Conservation (phyloP, 192 early-diverging fungal genomes). For the Helicostylum pulchrum region DNA sequence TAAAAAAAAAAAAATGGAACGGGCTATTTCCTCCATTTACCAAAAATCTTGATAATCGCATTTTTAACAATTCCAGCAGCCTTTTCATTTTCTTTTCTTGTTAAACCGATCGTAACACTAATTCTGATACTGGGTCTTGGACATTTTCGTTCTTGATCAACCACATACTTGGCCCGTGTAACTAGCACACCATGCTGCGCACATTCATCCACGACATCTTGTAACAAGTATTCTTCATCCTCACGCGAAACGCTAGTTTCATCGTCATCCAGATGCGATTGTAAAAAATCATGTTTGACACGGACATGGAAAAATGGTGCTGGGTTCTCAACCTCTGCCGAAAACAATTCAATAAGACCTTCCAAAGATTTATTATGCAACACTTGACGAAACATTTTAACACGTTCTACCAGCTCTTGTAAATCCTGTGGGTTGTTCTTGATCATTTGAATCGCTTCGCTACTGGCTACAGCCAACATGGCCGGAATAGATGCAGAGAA, state of each 20-base stretch:
- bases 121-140: constrained; percentile 84
- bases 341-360: constrained; percentile 16
- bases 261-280: constrained; percentile 8
- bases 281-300: constrained; percentile 44
- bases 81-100: constrained; percentile 83
- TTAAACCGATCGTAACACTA: constrained; percentile 68
- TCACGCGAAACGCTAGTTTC: constrained; percentile 42
- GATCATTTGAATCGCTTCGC: constrained; percentile 75
- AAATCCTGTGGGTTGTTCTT: constrained; percentile 47
- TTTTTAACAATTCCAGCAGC: constrained; percentile 73
- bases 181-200: constrained; percentile 83
- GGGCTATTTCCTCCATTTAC: constrained; percentile 31
- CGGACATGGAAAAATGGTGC: constrained; percentile 78
- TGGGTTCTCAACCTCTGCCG: constrained; percentile 9
- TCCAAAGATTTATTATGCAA: constrained; percentile 24
- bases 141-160: constrained; percentile 70
- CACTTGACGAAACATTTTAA: constrained; percentile 49
- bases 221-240: constrained; percentile 75
- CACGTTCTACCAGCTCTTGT: constrained; percentile 61
- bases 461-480: constrained; percentile 84
- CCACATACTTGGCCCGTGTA: constrained; percentile 83
- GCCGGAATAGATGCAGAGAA: constrained; percentile 95
- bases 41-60: constrained; percentile 58
- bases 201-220: constrained; percentile 75
- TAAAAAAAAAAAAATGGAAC: too few species aligned